Evolutionary conservation across 2,329 filamentous ascomycete genomes (phyloP).

Genomic region (Pestalotiopsis sp.): DNA sequence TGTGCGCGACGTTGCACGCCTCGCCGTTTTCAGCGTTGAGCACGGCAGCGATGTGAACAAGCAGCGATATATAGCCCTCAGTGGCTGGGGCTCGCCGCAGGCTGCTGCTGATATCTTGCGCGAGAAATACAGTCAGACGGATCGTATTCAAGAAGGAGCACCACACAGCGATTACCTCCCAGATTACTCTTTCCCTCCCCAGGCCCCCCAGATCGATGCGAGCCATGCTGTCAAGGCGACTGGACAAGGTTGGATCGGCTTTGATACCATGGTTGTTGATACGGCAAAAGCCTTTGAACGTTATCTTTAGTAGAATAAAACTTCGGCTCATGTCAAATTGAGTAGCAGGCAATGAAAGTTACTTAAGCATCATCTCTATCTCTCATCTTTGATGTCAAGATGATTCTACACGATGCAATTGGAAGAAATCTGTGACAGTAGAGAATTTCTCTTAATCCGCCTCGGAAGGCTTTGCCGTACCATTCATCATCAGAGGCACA

Average conservation of each 20-base stretch:
- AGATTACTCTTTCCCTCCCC: constrained; percentile 16
- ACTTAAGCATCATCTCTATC: no score
- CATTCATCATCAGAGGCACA: constrained; percentile 23
- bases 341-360: background rate
- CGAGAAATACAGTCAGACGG: constrained; percentile 32
- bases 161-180: constrained; percentile 42
- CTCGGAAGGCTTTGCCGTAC: background rate
- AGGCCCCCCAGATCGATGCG: constrained; percentile 6
- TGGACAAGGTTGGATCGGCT: constrained; percentile 20
- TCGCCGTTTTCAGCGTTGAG: constrained; percentile 40
- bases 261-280: constrained; percentile 21
- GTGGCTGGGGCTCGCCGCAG: constrained; percentile 35
- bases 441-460: background rate
- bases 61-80: constrained; percentile 42
- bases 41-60: constrained; percentile 38
- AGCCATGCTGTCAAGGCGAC: constrained; percentile 18
- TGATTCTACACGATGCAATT: no score
- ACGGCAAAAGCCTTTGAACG: constrained; percentile 20
- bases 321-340: background rate
- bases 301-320: constrained; percentile 10
- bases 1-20: constrained; percentile 45
- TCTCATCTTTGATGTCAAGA: no score
- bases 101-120: constrained; percentile 44
- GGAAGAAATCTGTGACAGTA: no score
- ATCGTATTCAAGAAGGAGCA: constrained; percentile 37